Evolutionary conservation across 2,329 filamentous ascomycete species (phyloP).

Genomic region (Colletotrichum sp.): DNA sequence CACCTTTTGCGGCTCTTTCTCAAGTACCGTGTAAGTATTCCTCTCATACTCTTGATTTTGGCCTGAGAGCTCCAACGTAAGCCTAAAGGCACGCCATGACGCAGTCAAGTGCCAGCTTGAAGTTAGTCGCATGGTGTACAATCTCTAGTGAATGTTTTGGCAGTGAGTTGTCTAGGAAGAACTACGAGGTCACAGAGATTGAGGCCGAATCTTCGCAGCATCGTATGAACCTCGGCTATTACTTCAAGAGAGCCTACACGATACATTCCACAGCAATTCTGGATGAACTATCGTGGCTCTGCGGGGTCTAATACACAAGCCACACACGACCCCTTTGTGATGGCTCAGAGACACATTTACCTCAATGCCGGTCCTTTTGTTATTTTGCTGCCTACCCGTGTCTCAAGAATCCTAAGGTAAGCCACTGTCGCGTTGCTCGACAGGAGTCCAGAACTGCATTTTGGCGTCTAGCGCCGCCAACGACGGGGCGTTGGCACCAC

Average conservation of each 20-base stretch:
- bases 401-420: neutral
- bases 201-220: neutral
- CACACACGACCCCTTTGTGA: neutral
- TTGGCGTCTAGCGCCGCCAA: neutral
- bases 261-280: neutral
- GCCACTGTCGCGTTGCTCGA: neutral
- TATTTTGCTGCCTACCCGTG: neutral
- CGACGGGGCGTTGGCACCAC: neutral
- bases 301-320: neutral
- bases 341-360: neutral
- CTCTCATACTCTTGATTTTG: neutral
- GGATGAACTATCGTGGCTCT: neutral
- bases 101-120: neutral
- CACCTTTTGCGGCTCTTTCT: neutral
- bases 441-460: neutral
- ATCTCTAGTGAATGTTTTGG: neutral
- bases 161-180: neutral
- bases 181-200: neutral
- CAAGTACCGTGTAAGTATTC: neutral
- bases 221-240: neutral
- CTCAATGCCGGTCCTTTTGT: neutral
- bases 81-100: neutral
- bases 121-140: neutral
- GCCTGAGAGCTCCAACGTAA: neutral
- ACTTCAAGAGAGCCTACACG: neutral